Evolutionary conservation across 371 early-diverging fungal genomes (phyloP).

Genomic region (Rhizopus stolonifer): DNA sequence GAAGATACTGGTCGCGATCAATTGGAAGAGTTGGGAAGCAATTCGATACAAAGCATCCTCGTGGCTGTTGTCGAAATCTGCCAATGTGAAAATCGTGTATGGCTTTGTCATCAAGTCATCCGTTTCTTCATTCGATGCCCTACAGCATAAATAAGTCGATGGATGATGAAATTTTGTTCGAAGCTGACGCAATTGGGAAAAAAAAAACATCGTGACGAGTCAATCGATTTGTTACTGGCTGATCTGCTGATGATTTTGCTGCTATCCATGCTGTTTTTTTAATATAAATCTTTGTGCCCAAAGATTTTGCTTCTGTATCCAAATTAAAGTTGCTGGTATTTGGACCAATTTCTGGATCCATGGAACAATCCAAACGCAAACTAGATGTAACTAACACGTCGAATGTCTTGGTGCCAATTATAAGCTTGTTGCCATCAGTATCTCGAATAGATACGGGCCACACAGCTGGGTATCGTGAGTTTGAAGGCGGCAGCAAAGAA

Average conservation of each 20-base stretch:
- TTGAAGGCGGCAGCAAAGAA: neutral
- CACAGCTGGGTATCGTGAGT: neutral
- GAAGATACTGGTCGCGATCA: neutral
- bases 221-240: neutral
- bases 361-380: constrained; percentile 5
- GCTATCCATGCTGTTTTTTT: constrained; percentile 5
- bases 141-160: constrained; percentile 4
- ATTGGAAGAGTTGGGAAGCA: neutral
- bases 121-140: neutral
- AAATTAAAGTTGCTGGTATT: too few species aligned
- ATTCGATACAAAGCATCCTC: constrained; percentile 8
- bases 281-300: neutral
- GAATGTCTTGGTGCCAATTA: constrained; percentile 6
- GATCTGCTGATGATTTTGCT: constrained; percentile 1
- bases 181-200: constrained; percentile 5
- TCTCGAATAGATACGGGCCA: neutral
- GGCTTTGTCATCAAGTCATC: constrained; percentile 1
- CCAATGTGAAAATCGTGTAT: constrained; percentile 9
- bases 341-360: constrained; percentile 3
- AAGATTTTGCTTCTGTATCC: constrained; percentile 2
- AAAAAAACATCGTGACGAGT: neutral
- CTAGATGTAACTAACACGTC: constrained; percentile 8
- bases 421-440: constrained; percentile 1
- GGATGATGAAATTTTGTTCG: constrained; percentile 7
- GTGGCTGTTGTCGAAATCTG: constrained; percentile 8